These are phyloP conservation scores for Aspergillus diversus DNA, from an alignment of 495 filamentous ascomycete species.

Conservation along the genomic window DNA sequence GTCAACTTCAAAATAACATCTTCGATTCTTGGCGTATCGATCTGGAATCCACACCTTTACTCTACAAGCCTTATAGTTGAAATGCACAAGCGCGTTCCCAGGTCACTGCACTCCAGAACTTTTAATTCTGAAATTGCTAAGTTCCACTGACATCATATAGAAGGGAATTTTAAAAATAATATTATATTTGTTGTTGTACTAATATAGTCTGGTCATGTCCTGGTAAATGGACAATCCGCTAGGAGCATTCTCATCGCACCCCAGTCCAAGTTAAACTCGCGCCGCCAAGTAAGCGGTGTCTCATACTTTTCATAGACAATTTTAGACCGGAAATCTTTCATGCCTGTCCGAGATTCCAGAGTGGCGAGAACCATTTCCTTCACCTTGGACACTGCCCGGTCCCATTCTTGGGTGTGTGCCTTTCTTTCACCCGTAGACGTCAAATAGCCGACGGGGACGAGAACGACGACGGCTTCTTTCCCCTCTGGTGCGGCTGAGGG, in stretches of 20 bases:
- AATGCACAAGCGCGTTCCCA: background rate
- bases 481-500: constrained; percentile 64
- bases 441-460: constrained; percentile 73
- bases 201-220: background rate
- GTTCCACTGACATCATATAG: background rate
- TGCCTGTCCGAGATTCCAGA: too few species aligned
- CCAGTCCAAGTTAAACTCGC: too few species aligned
- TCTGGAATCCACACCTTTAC: background rate
- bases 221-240: background rate
- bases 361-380: too few species aligned
- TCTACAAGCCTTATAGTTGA: background rate
- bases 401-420: too few species aligned
- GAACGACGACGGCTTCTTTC: constrained; percentile 63
- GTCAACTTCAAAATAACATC: background rate
- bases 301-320: too few species aligned
- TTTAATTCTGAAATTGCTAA: background rate
- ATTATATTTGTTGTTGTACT: background rate
- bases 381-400: too few species aligned
- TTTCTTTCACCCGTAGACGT: too few species aligned
- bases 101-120: too few species aligned
- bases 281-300: too few species aligned
- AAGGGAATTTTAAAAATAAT: background rate
- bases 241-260: too few species aligned
- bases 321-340: too few species aligned
- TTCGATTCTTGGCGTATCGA: background rate